Percentiles rank a stretch among this genome's conserved stretches.
Conservation (phyloP, 768 basidiomycete species). For the Coprinopsis strossmayeri region DNA sequence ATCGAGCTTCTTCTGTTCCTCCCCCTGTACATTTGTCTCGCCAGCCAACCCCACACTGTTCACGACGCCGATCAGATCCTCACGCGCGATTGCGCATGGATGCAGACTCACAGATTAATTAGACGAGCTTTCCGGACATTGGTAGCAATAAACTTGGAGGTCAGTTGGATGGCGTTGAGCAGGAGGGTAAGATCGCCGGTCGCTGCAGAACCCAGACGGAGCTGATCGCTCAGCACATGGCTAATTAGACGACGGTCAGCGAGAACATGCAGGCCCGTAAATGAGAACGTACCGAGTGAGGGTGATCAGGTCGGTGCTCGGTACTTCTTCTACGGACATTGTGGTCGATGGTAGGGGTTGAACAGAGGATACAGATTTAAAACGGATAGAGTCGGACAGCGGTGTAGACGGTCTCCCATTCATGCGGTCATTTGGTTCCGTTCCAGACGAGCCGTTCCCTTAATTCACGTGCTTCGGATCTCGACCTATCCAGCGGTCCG, state of each 20-base stretch:
- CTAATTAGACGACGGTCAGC: slow-evolving; percentile 9
- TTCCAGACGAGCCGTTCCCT: not conserved
- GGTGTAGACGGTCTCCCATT: not conserved
- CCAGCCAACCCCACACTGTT: slow-evolving; percentile 91
- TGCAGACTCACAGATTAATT: slow-evolving; percentile 80
- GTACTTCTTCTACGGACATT: slow-evolving; percentile 57
- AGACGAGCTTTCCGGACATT: slow-evolving; percentile 96
- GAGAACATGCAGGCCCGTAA: not conserved
- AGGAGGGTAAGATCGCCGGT: slow-evolving; percentile 94
- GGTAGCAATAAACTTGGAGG: slow-evolving; percentile 95
- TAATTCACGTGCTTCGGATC: slow-evolving; percentile 28
- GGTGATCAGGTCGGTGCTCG: slow-evolving; percentile 85
- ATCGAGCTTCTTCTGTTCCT: slow-evolving; percentile 99
- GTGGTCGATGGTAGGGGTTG: slow-evolving; percentile 15
- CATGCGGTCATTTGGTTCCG: slow-evolving; percentile 11
- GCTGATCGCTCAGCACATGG: slow-evolving; percentile 84
- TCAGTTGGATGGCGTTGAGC: slow-evolving; percentile 92
- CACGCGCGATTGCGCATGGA: not conserved
- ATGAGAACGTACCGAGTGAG: slow-evolving; percentile 66
- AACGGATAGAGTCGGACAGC: slow-evolving; percentile 22
- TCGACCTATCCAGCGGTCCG: slow-evolving; percentile 2
- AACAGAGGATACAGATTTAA: slow-evolving; percentile 3
- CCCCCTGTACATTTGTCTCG: slow-evolving; percentile 94
- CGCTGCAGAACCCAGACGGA: slow-evolving; percentile 73
- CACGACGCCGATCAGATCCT: slow-evolving; percentile 1